Percentiles rank a stretch among this genome's conserved stretches.
Conservation (phyloP, 1,284 basidiomycete species). For the Agaricales sp. region DNA sequence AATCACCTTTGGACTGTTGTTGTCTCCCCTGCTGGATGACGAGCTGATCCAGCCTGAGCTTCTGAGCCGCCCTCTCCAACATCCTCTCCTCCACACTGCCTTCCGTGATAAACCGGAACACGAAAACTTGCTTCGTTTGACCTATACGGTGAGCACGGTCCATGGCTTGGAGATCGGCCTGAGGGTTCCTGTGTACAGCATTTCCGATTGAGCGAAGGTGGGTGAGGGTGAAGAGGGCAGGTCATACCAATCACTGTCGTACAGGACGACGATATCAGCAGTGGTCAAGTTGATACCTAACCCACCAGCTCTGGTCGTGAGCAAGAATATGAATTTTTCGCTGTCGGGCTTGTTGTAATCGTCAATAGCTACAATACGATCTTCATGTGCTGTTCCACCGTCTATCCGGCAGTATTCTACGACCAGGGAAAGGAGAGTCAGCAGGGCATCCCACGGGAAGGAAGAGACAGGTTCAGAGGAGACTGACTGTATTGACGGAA, state of each 20-base stretch:
- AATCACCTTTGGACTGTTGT: constrained; percentile 54
- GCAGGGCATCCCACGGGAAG: neutral
- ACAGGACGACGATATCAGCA: constrained; percentile 95
- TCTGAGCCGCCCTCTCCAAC: constrained; percentile 94
- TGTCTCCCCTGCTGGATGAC: constrained; percentile 95
- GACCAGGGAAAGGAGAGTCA: neutral
- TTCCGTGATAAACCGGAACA: constrained; percentile 96
- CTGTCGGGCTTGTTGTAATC: constrained; percentile 95
- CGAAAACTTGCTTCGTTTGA: constrained; percentile 98
- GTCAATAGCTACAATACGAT: constrained; percentile 93
- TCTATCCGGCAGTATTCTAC: constrained; percentile 96
- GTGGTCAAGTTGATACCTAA: constrained; percentile 95
- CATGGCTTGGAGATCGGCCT: constrained; percentile 99
- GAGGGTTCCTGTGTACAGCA: constrained; percentile 69
- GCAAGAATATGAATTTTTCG: constrained; percentile 95
- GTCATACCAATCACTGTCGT: constrained; percentile 87
- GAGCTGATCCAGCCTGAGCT: constrained; percentile 90
- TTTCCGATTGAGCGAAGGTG: constrained; percentile 11
- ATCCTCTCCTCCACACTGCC: constrained; percentile 97
- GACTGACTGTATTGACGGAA: constrained; percentile 85
- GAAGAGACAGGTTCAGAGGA: neutral
- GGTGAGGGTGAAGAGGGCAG: neutral
- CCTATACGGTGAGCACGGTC: constrained; percentile 98
- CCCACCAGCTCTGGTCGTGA: constrained; percentile 98
- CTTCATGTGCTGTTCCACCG: constrained; percentile 91